These are phyloP conservation scores for Torulaspora gathmanii DNA, from an alignment of 805 yeast genomes.

Conservation along the genomic window DNA sequence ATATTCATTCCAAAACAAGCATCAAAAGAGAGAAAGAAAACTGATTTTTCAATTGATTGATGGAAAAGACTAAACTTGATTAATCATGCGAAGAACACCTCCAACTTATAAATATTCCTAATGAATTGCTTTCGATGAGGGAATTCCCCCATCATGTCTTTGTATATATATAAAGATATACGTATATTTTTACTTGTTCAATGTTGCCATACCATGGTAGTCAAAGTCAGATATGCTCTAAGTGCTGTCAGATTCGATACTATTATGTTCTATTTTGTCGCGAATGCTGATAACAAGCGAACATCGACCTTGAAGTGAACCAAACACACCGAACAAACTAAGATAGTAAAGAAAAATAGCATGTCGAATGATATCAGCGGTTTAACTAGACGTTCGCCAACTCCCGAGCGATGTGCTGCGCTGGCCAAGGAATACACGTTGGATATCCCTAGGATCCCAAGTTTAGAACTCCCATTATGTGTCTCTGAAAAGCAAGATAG, in stretches of 20 bases:
- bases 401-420: slow-evolving; percentile 13
- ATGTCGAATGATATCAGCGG: slow-evolving; percentile 5
- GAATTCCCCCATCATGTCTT: slow-evolving; percentile 3
- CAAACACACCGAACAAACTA: not conserved
- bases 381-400: slow-evolving; percentile 10
- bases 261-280: not conserved
- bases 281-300: not conserved
- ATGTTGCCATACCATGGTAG: not conserved
- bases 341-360: not conserved
- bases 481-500: slow-evolving; percentile 46
- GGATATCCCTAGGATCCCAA: slow-evolving; percentile 68
- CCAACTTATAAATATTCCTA: slow-evolving; percentile 7
- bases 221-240: not conserved
- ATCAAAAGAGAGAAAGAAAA: not conserved
- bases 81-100: not conserved
- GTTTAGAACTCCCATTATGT: slow-evolving; percentile 73
- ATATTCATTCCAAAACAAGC: slow-evolving; percentile 7
- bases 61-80: not conserved
- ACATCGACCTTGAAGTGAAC: not conserved
- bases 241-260: not conserved
- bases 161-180: slow-evolving; percentile 6
- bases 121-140: slow-evolving; percentile 5
- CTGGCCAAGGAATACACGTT: slow-evolving; percentile 53
- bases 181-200: not conserved
- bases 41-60: not conserved